Conservation (phyloP, 768 basidiomycete species). For the Rhodosporidiobolus sp. region DNA sequence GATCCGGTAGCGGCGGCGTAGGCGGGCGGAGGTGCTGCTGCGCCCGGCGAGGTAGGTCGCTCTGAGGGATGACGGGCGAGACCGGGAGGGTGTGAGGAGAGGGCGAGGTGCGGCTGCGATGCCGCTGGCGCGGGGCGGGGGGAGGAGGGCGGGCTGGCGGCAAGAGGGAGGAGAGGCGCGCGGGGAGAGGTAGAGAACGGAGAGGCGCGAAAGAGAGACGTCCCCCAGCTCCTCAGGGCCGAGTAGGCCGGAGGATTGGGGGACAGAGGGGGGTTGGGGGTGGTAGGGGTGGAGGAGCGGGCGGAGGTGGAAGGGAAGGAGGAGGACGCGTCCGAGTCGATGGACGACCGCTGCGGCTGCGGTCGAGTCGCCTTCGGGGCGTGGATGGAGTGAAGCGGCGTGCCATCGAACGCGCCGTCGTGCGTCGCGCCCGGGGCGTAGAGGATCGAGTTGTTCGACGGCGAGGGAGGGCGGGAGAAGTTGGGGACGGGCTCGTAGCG, state of each 20-base stretch:
- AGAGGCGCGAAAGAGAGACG: conserved; percentile 33
- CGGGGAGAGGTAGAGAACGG: conserved; percentile 6
- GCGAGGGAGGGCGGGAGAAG: conserved; percentile 38
- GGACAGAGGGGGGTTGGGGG: conserved; percentile 13
- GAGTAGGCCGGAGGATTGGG: conserved; percentile 39
- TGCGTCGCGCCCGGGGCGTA: conserved; percentile 33
- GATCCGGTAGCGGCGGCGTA: background rate
- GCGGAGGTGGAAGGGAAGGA: conserved; percentile 1
- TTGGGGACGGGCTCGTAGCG: conserved; percentile 35
- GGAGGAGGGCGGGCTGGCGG: background rate
- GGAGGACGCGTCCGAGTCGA: background rate
- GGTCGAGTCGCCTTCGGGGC: conserved; percentile 7
- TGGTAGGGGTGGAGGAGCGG: conserved; percentile 21
- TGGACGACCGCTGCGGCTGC: background rate
- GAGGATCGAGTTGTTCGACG: conserved; percentile 39
- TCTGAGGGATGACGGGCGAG: background rate
- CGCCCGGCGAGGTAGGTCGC: background rate
- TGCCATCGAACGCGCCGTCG: conserved; percentile 40
- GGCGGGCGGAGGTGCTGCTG: conserved; percentile 5
- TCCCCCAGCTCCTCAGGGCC: conserved; percentile 36
- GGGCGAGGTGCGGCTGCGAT: background rate
- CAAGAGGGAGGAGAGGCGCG: conserved; percentile 11
- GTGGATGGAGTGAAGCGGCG: conserved; percentile 29
- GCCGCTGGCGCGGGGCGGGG: background rate
- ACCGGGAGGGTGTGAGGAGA: background rate